These are phyloP conservation scores for Myriosclerotinia scirpicola DNA, from an alignment of 2,329 filamentous ascomycete genomes.

Conservation along the genomic window DNA sequence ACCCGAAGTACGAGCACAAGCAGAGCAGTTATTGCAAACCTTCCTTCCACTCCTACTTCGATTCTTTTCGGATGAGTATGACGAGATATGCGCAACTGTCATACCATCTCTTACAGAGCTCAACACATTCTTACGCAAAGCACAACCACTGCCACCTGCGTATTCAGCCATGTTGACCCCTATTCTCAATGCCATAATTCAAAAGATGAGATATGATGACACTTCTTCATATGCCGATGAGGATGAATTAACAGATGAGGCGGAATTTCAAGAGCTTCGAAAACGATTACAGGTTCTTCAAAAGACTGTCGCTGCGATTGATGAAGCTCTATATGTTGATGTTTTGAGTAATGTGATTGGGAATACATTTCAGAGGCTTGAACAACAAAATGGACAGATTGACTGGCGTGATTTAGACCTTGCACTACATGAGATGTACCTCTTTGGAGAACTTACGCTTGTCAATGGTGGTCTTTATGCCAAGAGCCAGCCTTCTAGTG, in stretches of 20 bases:
- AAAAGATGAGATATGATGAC: constrained; percentile 97
- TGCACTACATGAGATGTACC: constrained; percentile 89
- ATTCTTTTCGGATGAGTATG: constrained; percentile 97
- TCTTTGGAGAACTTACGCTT: constrained; percentile 93
- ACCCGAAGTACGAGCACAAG: constrained; percentile 66
- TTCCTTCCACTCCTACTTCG: constrained; percentile 87
- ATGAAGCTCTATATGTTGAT: constrained; percentile 85
- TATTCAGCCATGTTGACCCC: constrained; percentile 83
- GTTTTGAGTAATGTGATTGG: constrained; percentile 86
- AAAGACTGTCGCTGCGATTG: constrained; percentile 86
- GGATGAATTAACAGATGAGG: constrained; percentile 93
- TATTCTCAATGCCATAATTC: constrained; percentile 86
- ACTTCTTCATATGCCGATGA: constrained; percentile 91
- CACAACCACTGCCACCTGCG: constrained; percentile 68
- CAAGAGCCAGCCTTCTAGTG: constrained; percentile 78
- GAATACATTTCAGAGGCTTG: constrained; percentile 78
- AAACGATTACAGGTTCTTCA: constrained; percentile 88
- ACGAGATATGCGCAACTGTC: constrained; percentile 95
- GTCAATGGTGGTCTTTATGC: constrained; percentile 81
- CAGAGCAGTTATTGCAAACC: constrained; percentile 76
- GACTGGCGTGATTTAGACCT: constrained; percentile 96
- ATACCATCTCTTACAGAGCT: constrained; percentile 92
- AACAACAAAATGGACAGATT: constrained; percentile 70
- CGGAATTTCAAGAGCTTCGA: constrained; percentile 92
- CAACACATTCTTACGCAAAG: constrained; percentile 83